These are phyloP conservation scores for Lipomyces kockii DNA, from an alignment of 805 yeast genomes.

Conservation along the genomic window DNA sequence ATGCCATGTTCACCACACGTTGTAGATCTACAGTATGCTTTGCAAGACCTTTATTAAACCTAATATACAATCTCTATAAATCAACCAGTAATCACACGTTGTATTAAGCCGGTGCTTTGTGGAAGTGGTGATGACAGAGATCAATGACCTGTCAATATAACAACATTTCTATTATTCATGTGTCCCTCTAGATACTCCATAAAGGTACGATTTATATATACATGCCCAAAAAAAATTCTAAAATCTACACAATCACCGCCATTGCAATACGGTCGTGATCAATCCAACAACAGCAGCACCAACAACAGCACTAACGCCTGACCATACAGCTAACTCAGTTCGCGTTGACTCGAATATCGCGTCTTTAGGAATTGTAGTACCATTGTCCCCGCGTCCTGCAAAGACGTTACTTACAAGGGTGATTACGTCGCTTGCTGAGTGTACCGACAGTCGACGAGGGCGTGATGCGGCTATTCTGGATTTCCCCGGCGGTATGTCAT, in stretches of 20 bases:
- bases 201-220: not conserved
- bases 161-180: not conserved
- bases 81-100: not conserved
- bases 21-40: too few relatives aligned
- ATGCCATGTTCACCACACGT: too few relatives aligned
- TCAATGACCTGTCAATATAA: not conserved
- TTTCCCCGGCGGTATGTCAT: not conserved
- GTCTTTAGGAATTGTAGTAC: not conserved
- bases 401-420: conserved; percentile 7
- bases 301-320: conserved; percentile 21
- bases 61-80: not conserved
- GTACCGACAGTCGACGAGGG: not conserved
- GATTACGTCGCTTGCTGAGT: conserved; percentile 3
- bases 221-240: not conserved
- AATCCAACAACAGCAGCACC: conserved; percentile 23
- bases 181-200: not conserved
- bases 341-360: conserved; percentile 23
- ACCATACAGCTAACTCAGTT: conserved; percentile 21
- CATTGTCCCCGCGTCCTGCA: conserved; percentile 5
- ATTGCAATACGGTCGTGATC: not conserved
- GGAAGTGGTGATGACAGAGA: not conserved
- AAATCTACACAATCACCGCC: not conserved
- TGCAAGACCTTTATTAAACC: too few relatives aligned
- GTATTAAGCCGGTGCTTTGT: not conserved
- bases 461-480: not conserved